Evolutionary conservation across 2,329 filamentous ascomycete genomes (phyloP).

Genomic region (Cercospora sp.): DNA sequence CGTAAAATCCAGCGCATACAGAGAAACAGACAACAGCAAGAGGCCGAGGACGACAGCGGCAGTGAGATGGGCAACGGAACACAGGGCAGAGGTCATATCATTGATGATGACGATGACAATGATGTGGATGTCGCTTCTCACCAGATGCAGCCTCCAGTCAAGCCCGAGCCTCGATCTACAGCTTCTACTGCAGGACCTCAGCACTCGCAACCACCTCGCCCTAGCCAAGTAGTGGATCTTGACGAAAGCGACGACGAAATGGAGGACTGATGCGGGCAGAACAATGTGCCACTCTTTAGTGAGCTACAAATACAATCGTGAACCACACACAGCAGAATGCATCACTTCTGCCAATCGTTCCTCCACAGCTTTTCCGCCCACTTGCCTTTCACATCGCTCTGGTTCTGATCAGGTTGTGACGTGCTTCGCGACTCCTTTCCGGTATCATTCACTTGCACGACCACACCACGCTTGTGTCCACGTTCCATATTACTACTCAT

Average conservation of each 20-base stretch:
- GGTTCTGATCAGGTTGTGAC: slow-evolving; percentile 13
- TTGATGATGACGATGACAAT: slow-evolving; percentile 34
- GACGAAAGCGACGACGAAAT: slow-evolving; percentile 24
- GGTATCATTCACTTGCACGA: slow-evolving; percentile 33
- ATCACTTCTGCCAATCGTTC: slow-evolving; percentile 33
- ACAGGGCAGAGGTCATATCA: slow-evolving; percentile 30
- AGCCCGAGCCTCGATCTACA: slow-evolving; percentile 23
- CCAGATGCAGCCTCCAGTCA: slow-evolving; percentile 8
- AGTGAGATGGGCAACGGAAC: slow-evolving; percentile 27
- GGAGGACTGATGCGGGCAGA: slow-evolving; percentile 11
- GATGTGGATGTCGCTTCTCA: slow-evolving; percentile 19
- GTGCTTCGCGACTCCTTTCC: slow-evolving; percentile 26
- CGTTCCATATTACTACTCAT: slow-evolving; percentile 21
- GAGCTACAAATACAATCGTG: not conserved
- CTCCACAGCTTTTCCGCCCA: slow-evolving; percentile 30
- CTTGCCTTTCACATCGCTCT: slow-evolving; percentile 17
- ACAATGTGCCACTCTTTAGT: not conserved
- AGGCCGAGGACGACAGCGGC: slow-evolving; percentile 40
- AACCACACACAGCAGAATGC: not conserved
- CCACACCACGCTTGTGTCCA: slow-evolving; percentile 32
- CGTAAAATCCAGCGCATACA: slow-evolving; percentile 60
- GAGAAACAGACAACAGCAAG: slow-evolving; percentile 48
- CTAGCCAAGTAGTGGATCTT: slow-evolving; percentile 25
- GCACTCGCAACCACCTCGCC: slow-evolving; percentile 13
- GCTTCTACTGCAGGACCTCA: slow-evolving; percentile 1